Evolutionary conservation across 2,329 filamentous ascomycete species (phyloP).

Genomic region (Myriosclerotinia duriaeana): DNA sequence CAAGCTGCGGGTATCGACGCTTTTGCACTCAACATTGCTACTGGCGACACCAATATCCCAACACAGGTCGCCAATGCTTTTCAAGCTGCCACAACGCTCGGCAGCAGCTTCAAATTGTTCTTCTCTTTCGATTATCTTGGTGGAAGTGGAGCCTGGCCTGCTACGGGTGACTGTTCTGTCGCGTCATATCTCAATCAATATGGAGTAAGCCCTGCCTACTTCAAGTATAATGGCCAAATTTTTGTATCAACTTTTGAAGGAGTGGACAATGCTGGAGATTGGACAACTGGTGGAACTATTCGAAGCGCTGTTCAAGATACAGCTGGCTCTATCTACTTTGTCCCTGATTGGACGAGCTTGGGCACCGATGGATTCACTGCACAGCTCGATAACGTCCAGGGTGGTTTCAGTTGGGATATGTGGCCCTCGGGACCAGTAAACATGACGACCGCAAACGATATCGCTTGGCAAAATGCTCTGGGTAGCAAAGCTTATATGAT

Average conservation of each 20-base stretch:
- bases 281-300: slow-evolving; percentile 43
- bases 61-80: slow-evolving; percentile 42
- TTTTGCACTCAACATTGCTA: slow-evolving; percentile 42
- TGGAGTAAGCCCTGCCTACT: slow-evolving; percentile 41
- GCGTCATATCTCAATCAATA: slow-evolving; percentile 39
- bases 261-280: slow-evolving; percentile 44
- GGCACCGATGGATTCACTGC: slow-evolving; percentile 39
- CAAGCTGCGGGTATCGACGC: slow-evolving; percentile 43
- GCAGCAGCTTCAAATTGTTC: slow-evolving; percentile 37
- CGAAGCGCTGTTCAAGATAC: slow-evolving; percentile 36
- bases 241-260: slow-evolving; percentile 57
- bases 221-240: slow-evolving; percentile 43
- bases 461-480: slow-evolving; percentile 43
- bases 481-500: slow-evolving; percentile 51
- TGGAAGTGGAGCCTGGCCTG: slow-evolving; percentile 35
- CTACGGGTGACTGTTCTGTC: slow-evolving; percentile 33
- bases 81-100: slow-evolving; percentile 36
- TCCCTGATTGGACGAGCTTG: slow-evolving; percentile 50
- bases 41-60: slow-evolving; percentile 39
- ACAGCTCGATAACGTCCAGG: slow-evolving; percentile 42
- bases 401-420: slow-evolving; percentile 46
- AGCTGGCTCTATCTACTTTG: slow-evolving; percentile 43
- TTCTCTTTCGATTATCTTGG: slow-evolving; percentile 43
- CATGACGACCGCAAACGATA: slow-evolving; percentile 43
- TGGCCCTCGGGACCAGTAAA: slow-evolving; percentile 44